phyloP scores from a whole-genome alignment of 352 stramenopile genomes.

The Lagenidium giganteum region DNA sequence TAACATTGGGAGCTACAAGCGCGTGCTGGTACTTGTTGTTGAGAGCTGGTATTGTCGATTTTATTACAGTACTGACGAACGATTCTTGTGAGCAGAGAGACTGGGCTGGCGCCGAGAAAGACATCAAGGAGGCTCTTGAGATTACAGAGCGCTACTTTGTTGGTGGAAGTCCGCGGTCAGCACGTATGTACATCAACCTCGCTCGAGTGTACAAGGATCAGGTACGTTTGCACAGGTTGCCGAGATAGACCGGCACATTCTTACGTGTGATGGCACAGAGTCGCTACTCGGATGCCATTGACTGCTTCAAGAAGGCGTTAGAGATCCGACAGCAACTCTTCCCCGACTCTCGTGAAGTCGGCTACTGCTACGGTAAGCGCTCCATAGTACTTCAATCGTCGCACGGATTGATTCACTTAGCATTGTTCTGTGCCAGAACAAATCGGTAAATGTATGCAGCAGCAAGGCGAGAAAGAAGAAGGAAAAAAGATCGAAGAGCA shows the following conservation, averaged over 20 bases:
- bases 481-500: conserved; percentile 43
- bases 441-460: conserved; percentile 71
- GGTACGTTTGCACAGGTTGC: conserved; percentile 14
- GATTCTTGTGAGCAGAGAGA: conserved; percentile 31
- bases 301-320: conserved; percentile 58
- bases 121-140: conserved; percentile 72
- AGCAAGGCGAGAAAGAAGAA: conserved; percentile 60
- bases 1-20: conserved; percentile 84
- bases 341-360: conserved; percentile 67
- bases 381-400: not conserved
- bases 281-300: conserved; percentile 63
- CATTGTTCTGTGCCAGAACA: conserved; percentile 33
- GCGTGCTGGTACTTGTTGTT: conserved; percentile 50
- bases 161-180: conserved; percentile 62
- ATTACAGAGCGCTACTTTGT: conserved; percentile 79
- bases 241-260: not conserved
- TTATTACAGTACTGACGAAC: conserved; percentile 1
- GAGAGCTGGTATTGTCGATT: not conserved
- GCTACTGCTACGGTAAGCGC: conserved; percentile 65
- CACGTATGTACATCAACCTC: conserved; percentile 75
- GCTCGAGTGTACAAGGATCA: conserved; percentile 75
- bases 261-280: conserved; percentile 18
- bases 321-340: conserved; percentile 74
- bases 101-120: conserved; percentile 53
- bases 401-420: not conserved